Evolutionary conservation across 2,329 filamentous ascomycete genomes (phyloP).

Genomic region (Talaromyces islandicus): DNA sequence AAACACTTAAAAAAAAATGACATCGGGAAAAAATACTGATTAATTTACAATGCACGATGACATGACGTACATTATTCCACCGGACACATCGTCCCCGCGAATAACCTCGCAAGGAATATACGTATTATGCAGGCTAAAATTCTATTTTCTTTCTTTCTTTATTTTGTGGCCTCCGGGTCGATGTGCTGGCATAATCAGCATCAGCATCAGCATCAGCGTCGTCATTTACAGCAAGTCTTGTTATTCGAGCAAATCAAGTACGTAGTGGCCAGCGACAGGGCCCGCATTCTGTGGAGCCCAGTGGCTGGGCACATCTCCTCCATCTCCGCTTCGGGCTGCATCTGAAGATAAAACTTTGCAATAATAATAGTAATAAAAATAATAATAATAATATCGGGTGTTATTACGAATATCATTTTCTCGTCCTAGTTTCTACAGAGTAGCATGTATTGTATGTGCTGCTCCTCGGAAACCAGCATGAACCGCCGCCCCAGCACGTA

Average conservation of each 20-base stretch:
- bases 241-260: constrained; percentile 1
- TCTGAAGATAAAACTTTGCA: background rate
- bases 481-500: background rate
- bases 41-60: background rate
- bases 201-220: constrained; percentile 12
- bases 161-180: constrained; percentile 12
- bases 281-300: constrained; percentile 18
- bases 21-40: background rate
- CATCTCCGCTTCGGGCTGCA: constrained; percentile 24
- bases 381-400: background rate
- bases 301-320: constrained; percentile 16
- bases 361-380: too few species aligned
- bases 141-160: too few species aligned
- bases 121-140: background rate
- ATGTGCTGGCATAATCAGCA: constrained; percentile 24
- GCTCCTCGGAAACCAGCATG: background rate
- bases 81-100: too few species aligned
- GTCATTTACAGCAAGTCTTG: too few species aligned
- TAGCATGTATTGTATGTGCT: too few species aligned
- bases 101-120: background rate
- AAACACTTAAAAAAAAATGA: background rate
- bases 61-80: background rate
- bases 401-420: background rate
- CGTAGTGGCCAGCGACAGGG: constrained; percentile 8
- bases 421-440: background rate